These are phyloP conservation scores for Nadsonia fulvescens DNA, from an alignment of 805 yeast species.

Conservation along the genomic window DNA sequence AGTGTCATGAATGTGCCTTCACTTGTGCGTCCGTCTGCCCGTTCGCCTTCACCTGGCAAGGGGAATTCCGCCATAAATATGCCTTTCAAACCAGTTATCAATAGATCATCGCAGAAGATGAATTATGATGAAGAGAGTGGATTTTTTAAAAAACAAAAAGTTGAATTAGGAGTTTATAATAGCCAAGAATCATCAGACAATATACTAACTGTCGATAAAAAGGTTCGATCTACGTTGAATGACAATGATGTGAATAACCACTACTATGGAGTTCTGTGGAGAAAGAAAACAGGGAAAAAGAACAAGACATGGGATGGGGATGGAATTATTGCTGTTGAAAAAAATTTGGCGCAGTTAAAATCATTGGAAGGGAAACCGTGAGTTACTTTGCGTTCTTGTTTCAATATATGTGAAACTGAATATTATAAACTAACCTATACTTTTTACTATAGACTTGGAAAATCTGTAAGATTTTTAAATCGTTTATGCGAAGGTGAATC, in stretches of 20 bases:
- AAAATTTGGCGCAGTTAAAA: constrained; percentile 11
- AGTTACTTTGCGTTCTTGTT: not conserved
- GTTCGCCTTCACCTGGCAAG: too few relatives aligned
- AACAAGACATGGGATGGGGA: constrained; percentile 94
- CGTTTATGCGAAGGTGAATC: constrained; percentile 5
- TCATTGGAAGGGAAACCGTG: constrained; percentile 5
- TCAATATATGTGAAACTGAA: constrained; percentile 1
- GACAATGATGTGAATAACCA: not conserved
- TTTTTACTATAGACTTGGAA: too few relatives aligned
- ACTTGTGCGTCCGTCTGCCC: too few relatives aligned
- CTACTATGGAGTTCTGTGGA: constrained; percentile 31
- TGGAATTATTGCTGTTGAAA: constrained; percentile 31
- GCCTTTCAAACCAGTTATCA: too few relatives aligned
- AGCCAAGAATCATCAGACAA: not conserved
- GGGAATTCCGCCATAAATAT: too few relatives aligned
- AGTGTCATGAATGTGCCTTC: too few relatives aligned
- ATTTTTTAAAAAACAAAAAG: not conserved
- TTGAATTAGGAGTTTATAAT: not conserved
- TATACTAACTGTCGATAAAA: not conserved
- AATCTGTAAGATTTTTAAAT: too few relatives aligned
- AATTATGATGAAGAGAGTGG: not conserved
- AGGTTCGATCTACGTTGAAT: not conserved
- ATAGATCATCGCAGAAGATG: too few relatives aligned
- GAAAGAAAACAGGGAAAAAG: constrained; percentile 60
- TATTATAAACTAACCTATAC: too few relatives aligned